Evolutionary conservation across 306 rosid genomes (phyloP), one percentile per base, ranked within the genome.

Genomic region (Erythrophleum fordii): DNA sequence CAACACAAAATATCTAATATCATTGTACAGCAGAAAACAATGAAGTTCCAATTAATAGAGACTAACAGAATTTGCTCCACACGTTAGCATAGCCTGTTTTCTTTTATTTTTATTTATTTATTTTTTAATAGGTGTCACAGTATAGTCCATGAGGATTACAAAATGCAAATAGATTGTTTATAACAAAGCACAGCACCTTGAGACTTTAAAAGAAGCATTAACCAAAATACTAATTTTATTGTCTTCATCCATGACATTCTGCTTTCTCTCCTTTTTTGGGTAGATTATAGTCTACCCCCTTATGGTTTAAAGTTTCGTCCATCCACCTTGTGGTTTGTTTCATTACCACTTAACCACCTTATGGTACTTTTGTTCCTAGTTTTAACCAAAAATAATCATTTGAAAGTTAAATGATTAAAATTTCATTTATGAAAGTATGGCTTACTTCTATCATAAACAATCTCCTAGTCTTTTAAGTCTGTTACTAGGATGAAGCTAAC

Each of bases 181-280:
- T 34, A 66, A 81, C 42, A 81, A 48, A 81, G 13, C 52, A 76
- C 74, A 77, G 52, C 60, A 46, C 60, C 52, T 35, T 66, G 45
- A 77, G 77, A 77, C 65, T 37, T 48, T 72, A 58, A 34, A 42
- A 20, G 56, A 83, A 66, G 45, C 49, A 67, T 28, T 65, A 41
- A 37, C 73, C 77, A 79, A 69, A 45, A 14, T 48, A 67, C 11
- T n/a, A 59, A 68, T n/a, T 67, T 45, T 41, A 45, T 72, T 44
- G 42, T 29, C 45, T 44, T 80, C 58, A 72, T 80, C 44, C 52
- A 62, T 60, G 67, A 52, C 74, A 12, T 20, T 51, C 53, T 70
- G 34, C n/a, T 77, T 59, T 48, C 39, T 20, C 35, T 18, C 6
- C 56, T 51, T 73, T 35, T 39, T 52, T 7, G 46, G 46, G 46